Conservation (phyloP, 2,329 filamentous ascomycete genomes). For the Lasiodiplodia citricola region DNA sequence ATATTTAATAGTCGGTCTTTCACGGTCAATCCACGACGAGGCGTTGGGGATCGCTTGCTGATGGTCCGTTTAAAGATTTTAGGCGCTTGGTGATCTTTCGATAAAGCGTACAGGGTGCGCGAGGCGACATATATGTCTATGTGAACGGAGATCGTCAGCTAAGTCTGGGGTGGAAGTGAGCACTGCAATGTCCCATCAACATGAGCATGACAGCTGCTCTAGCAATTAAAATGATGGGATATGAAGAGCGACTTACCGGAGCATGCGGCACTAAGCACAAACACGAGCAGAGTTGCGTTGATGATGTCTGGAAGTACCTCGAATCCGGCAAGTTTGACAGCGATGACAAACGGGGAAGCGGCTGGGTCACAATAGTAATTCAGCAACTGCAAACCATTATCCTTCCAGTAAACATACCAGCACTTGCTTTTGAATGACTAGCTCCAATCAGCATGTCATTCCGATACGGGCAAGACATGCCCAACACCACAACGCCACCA, state of each 20-base stretch:
- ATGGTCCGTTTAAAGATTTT: slow-evolving; percentile 42
- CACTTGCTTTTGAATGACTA: slow-evolving; percentile 5
- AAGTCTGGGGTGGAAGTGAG: neutral
- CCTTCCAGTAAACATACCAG: neutral
- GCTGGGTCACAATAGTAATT: slow-evolving; percentile 54
- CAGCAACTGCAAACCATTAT: slow-evolving; percentile 36
- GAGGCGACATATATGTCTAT: slow-evolving; percentile 46
- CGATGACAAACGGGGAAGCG: slow-evolving; percentile 64
- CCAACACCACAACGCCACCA: slow-evolving; percentile 67
- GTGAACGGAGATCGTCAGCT: neutral
- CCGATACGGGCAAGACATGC: slow-evolving; percentile 70
- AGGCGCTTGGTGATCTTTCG: slow-evolving; percentile 50
- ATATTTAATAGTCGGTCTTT: neutral
- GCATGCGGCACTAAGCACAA: slow-evolving; percentile 73
- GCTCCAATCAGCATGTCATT: slow-evolving; percentile 57
- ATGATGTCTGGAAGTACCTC: slow-evolving; percentile 62
- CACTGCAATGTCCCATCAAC: no score
- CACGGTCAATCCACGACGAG: neutral
- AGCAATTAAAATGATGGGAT: neutral
- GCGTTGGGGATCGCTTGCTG: slow-evolving; percentile 24
- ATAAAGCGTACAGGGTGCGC: slow-evolving; percentile 48
- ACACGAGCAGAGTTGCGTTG: slow-evolving; percentile 78
- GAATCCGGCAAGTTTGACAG: slow-evolving; percentile 51
- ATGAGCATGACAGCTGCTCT: no score
- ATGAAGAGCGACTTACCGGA: neutral